Base-by-base conservation (phyloP, 129 eudicot genomes). In the Sambucus nigra region DNA sequence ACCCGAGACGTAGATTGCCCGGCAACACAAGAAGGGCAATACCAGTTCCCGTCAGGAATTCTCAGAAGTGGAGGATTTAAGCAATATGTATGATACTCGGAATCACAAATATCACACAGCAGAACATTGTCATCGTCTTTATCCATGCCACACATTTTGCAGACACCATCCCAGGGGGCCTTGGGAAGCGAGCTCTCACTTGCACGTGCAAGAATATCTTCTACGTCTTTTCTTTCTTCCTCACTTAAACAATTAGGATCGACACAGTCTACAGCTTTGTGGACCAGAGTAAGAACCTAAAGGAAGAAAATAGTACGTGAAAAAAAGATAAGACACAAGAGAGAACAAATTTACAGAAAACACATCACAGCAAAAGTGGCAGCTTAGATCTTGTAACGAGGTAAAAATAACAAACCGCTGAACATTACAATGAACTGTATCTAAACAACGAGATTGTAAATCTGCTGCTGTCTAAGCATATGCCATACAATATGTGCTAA, bases 151-250 rank as follows among this genome's bases (percentile, higher is more conserved):
- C 99, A 92, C n/a, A 83, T 80, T 78, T 82, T 86, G 80, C 99
- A 92, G 39, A 92, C 71, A 19, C 99, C 94, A 15, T 86, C 96
- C 96, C 96, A 92, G 48, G 99, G 94, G 20, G 96, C 94, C 65
- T 80, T 64, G 12, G 99, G 99, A 20, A 92, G 74, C 42, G 79
- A 56, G 73, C 67, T 62, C 28, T 86, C 82, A 19, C 68, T 69
- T 28, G 69, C 72, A 27, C 55, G 61, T 0, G 68, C 47, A 22
- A 83, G 59, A 14, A 77, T 64, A 45, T 76, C 71, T 49, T 70
- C 71, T 26, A 80, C 53, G 65, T 92, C 83, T 65, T 82, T 76
- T 57, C 67, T 69, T 45, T 72, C 80, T 66, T 77, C 96, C 42
- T 61, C 75, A 21, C 53, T 64, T 32, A 69, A 45, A 58, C 64